Conservation (phyloP, 495 filamentous ascomycete species). For the Penicillium canescens region DNA sequence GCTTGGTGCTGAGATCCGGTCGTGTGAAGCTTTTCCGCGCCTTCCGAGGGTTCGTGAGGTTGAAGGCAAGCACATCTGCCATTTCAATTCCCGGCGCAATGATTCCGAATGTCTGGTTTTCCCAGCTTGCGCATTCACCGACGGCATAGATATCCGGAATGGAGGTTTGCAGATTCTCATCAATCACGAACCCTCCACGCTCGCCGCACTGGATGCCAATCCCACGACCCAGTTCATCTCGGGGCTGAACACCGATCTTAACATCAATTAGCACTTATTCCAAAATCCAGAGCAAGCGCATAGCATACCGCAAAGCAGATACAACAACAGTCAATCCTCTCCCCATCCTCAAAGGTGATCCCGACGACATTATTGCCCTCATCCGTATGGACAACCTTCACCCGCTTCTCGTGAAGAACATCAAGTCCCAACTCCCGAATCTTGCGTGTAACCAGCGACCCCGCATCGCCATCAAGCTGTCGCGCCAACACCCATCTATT, state of each 20-base stretch:
- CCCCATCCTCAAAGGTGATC: constrained; percentile 82
- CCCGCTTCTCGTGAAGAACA: constrained; percentile 76
- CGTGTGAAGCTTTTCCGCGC: constrained; percentile 71
- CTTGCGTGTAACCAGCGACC: constrained; percentile 80
- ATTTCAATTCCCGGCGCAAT: constrained; percentile 96
- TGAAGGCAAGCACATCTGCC: constrained; percentile 95
- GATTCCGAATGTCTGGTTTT: constrained; percentile 88
- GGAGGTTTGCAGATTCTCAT: constrained; percentile 70
- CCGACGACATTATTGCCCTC: constrained; percentile 69
- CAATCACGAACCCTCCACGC: constrained; percentile 76
- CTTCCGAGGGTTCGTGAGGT: constrained; percentile 83
- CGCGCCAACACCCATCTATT: constrained; percentile 87
- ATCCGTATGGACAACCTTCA: constrained; percentile 70
- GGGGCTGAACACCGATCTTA: constrained; percentile 76
- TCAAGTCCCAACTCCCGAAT: constrained; percentile 81
- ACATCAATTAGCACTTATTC: neutral
- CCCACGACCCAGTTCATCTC: constrained; percentile 75
- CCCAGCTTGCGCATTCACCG: constrained; percentile 94
- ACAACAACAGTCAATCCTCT: constrained; percentile 76
- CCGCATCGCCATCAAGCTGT: constrained; percentile 85
- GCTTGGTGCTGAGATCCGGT: constrained; percentile 89
- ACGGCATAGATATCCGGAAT: constrained; percentile 80
- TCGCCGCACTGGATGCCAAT: constrained; percentile 74
- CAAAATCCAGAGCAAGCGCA: neutral
- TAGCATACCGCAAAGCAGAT: constrained; percentile 79